Evolutionary conservation across 257 asterid genomes (phyloP).

Genomic region (Schizonepeta tenuifolia): DNA sequence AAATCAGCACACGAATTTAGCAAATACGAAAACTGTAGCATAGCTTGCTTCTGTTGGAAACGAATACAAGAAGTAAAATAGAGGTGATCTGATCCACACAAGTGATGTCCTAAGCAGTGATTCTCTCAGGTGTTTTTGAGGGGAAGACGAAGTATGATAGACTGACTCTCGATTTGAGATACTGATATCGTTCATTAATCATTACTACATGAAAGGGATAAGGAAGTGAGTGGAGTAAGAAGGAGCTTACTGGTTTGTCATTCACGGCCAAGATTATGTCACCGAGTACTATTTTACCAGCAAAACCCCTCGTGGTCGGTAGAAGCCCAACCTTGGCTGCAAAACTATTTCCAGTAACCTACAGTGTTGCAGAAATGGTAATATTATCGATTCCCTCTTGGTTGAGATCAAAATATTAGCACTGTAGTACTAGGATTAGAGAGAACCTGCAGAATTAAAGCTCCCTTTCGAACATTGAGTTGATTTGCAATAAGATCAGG

Average conservation of each 20-base stretch:
- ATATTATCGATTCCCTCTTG: not conserved
- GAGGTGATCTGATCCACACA: not conserved
- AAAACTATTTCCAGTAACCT: conserved; percentile 80
- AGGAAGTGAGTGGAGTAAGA: not conserved
- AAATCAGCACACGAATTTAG: not conserved
- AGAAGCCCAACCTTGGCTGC: conserved; percentile 78
- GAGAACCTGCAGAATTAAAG: conserved; percentile 74
- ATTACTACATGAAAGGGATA: not conserved
- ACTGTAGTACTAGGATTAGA: not conserved
- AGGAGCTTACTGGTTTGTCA: conserved; percentile 64
- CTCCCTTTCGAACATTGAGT: conserved; percentile 93
- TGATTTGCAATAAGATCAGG: conserved; percentile 83
- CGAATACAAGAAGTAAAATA: not conserved
- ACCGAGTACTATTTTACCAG: conserved; percentile 87
- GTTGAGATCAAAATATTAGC: not conserved
- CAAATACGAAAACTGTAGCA: not conserved
- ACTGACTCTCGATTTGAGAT: conserved; percentile 1
- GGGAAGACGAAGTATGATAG: not conserved
- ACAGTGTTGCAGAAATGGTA: conserved; percentile 16
- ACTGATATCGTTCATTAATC: not conserved
- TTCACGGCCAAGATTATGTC: conserved; percentile 82
- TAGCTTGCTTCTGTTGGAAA: not conserved
- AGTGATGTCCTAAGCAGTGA: no score
- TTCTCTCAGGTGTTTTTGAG: not conserved
- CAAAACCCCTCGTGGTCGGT: conserved; percentile 88